These are phyloP conservation scores for Podospora conica DNA, from an alignment of 495 filamentous ascomycete species.

Conservation along the genomic window DNA sequence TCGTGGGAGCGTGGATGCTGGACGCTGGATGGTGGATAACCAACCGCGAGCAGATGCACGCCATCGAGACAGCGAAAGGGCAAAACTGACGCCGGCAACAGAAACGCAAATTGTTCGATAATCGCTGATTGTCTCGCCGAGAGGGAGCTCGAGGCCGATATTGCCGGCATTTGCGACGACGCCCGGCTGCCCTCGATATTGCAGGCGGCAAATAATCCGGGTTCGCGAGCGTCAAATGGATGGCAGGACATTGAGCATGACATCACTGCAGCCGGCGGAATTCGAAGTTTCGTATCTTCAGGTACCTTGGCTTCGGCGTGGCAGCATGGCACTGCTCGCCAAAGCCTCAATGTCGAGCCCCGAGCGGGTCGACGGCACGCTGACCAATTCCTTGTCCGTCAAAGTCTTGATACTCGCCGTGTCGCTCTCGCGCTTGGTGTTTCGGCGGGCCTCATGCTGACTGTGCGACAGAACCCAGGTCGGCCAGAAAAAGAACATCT, in stretches of 20 bases:
- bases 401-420: background rate
- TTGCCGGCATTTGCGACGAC: background rate
- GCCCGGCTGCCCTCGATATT: background rate
- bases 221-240: background rate
- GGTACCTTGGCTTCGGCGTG: background rate
- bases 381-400: background rate
- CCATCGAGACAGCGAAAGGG: background rate
- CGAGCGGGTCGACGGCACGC: background rate
- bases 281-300: background rate
- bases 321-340: background rate
- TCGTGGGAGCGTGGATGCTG: background rate
- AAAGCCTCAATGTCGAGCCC: background rate
- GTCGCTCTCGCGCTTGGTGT: background rate
- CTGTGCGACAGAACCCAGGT: background rate
- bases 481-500: background rate
- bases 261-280: constrained; percentile 10
- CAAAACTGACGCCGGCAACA: background rate
- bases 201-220: constrained; percentile 13
- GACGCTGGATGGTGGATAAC: background rate
- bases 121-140: constrained; percentile 5
- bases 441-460: background rate
- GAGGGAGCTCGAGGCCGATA: background rate
- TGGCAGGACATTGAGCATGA: constrained; percentile 7
- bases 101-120: constrained; percentile 1
- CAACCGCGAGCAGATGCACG: background rate